These are phyloP conservation scores for Quercus lobata DNA, from an alignment of 331 rosid genomes.

Conservation along the genomic window DNA sequence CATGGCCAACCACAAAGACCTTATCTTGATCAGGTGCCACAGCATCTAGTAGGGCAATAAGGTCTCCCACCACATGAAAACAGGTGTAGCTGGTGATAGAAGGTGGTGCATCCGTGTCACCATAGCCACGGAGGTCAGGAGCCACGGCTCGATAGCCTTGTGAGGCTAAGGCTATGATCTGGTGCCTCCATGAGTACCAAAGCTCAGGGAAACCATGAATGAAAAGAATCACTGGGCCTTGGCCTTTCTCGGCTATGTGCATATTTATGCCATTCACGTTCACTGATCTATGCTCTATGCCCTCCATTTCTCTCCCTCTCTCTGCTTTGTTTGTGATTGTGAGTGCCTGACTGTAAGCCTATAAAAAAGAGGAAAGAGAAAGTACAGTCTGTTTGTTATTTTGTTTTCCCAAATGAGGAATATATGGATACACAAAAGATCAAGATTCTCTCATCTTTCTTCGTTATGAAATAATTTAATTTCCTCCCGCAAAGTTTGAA, in stretches of 20 bases:
- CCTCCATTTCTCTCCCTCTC: constrained; percentile 31
- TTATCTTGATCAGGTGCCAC: constrained; percentile 37
- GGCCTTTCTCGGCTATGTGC: constrained; percentile 73
- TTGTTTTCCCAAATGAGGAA: too few relatives aligned
- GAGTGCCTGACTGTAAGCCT: too few relatives aligned
- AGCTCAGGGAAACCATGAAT: constrained; percentile 82
- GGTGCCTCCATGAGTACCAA: constrained; percentile 86
- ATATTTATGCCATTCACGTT: constrained; percentile 70
- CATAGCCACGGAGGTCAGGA: constrained; percentile 80
- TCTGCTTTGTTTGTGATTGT: background rate
- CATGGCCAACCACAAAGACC: constrained; percentile 78
- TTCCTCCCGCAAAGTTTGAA: too few relatives aligned
- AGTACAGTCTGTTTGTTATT: too few relatives aligned
- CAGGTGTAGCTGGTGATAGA: constrained; percentile 38
- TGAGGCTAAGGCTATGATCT: constrained; percentile 51
- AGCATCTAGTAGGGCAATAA: constrained; percentile 45
- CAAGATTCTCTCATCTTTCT: too few relatives aligned
- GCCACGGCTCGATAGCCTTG: constrained; percentile 68
- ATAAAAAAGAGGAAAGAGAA: too few relatives aligned
- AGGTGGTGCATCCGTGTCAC: constrained; percentile 55
- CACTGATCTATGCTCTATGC: constrained; percentile 40
- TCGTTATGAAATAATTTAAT: too few relatives aligned
- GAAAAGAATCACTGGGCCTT: constrained; percentile 65
- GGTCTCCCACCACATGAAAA: constrained; percentile 61
- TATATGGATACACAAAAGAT: too few relatives aligned